A percentile compares a stretch with the other conserved stretches of the same genome.
These are phyloP conservation scores for Gossypium davidsonii DNA, from an alignment of 441 rosid species.

Conservation along the genomic window DNA sequence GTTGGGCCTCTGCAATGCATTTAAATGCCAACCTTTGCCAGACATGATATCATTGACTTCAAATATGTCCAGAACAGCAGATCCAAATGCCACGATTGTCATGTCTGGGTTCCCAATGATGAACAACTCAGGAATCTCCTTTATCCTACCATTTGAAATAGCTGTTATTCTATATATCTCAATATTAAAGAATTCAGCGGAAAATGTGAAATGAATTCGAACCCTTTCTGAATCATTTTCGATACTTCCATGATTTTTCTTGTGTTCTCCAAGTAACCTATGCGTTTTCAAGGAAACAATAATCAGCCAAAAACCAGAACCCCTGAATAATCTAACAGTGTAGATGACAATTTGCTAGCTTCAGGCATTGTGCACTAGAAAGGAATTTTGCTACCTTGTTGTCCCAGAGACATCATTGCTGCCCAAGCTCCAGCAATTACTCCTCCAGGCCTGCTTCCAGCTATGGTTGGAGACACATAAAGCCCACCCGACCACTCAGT, in stretches of 20 bases:
- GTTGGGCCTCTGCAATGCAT: conserved; percentile 91
- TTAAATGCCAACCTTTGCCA: conserved; percentile 93
- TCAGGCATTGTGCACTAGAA: conserved; percentile 9
- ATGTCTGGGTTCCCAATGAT: conserved; percentile 82
- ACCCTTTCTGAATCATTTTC: conserved; percentile 68
- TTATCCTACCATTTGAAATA: conserved; percentile 39
- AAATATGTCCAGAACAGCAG: conserved; percentile 62
- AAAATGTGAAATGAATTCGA: conserved; percentile 18
- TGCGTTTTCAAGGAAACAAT: conserved; percentile 19
- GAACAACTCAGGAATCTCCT: conserved; percentile 66
- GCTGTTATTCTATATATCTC: conserved; percentile 3
- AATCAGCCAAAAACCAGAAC: conserved; percentile 17
- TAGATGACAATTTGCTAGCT: background rate
- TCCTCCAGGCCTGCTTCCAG: conserved; percentile 92
- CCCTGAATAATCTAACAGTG: conserved; percentile 6
- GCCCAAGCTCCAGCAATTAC: conserved; percentile 97
- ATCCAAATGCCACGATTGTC: conserved; percentile 88
- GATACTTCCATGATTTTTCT: conserved; percentile 74
- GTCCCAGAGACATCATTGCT: conserved; percentile 88
- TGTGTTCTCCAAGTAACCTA: conserved; percentile 78
- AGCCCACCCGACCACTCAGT: conserved; percentile 98
- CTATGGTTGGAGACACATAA: conserved; percentile 81
- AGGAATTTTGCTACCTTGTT: conserved; percentile 45
- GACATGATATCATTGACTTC: conserved; percentile 91
- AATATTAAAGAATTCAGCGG: background rate